A percentile compares a stretch with the other conserved stretches of the same genome.
phyloP scores from a whole-genome alignment of 1,139 yeast species.

The Protomyces macrosporus region DNA sequence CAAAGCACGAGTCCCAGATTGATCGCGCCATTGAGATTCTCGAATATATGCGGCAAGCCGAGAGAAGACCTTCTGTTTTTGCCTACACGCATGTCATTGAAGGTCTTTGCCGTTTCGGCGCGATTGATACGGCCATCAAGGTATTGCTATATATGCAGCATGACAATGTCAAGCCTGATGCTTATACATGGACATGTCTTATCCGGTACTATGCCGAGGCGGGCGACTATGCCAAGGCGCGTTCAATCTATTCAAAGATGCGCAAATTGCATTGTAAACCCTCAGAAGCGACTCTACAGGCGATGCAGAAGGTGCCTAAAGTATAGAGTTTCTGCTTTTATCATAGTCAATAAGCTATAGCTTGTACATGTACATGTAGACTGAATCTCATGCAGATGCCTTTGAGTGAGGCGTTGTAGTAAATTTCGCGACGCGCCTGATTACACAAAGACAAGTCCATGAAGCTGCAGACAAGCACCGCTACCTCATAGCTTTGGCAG shows the following conservation, averaged over 20 bases:
- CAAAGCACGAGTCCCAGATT: not conserved
- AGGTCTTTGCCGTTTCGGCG: slow-evolving; percentile 4
- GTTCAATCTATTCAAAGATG: not conserved
- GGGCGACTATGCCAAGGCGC: not conserved
- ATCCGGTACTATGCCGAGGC: slow-evolving; percentile 3
- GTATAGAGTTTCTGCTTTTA: not conserved
- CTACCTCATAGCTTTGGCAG: not conserved
- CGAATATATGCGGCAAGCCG: slow-evolving; percentile 8
- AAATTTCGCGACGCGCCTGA: not conserved
- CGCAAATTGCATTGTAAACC: not conserved
- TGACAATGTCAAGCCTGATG: slow-evolving; percentile 10
- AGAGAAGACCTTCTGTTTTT: slow-evolving; percentile 5
- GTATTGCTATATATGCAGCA: slow-evolving; percentile 16
- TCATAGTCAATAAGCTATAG: not conserved
- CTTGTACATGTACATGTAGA: not conserved
- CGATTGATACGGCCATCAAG: slow-evolving; percentile 10
- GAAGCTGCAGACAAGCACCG: too few relatives aligned
- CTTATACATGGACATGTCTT: slow-evolving; percentile 1
- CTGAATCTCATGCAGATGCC: not conserved
- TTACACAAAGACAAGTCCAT: too few relatives aligned
- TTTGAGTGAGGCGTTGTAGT: not conserved
- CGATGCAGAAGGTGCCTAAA: not conserved
- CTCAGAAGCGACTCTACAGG: not conserved
- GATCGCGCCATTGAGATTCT: slow-evolving; percentile 10
- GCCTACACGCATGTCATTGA: slow-evolving; percentile 15